Evolutionary conservation across 2,329 filamentous ascomycete genomes (phyloP).

Genomic region (Aspergillus proliferans): DNA sequence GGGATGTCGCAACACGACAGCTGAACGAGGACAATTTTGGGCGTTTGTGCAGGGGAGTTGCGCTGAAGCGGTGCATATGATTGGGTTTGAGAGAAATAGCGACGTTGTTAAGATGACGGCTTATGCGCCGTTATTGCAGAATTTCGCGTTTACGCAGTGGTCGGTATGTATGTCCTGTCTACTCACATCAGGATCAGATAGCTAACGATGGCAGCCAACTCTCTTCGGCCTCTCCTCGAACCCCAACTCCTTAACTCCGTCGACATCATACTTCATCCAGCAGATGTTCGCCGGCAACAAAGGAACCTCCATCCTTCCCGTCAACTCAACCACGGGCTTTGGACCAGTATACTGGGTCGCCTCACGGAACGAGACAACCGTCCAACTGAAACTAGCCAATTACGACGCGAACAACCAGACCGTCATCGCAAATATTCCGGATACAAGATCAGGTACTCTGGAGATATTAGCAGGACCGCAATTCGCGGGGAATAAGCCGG

Average conservation of each 20-base stretch:
- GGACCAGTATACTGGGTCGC: slow-evolving; percentile 32
- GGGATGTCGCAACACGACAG: slow-evolving; percentile 19
- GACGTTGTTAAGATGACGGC: slow-evolving; percentile 31
- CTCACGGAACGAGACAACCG: slow-evolving; percentile 14
- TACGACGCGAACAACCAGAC: slow-evolving; percentile 18
- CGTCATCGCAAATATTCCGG: slow-evolving; percentile 21
- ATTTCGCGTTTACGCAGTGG: slow-evolving; percentile 30
- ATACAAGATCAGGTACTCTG: slow-evolving; percentile 15
- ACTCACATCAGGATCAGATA: no score
- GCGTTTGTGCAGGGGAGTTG: slow-evolving; percentile 46
- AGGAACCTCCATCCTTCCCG: slow-evolving; percentile 24
- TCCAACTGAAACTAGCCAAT: slow-evolving; percentile 27
- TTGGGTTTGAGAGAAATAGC: slow-evolving; percentile 43
- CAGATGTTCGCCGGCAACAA: slow-evolving; percentile 30
- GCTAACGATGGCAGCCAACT: slow-evolving; percentile 19
- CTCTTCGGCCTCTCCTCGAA: slow-evolving; percentile 26
- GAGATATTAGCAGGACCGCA: slow-evolving; percentile 18
- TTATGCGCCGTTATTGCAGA: slow-evolving; percentile 33
- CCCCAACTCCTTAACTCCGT: slow-evolving; percentile 22
- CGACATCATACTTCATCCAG: slow-evolving; percentile 32
- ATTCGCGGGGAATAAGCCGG: slow-evolving; percentile 15
- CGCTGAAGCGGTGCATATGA: slow-evolving; percentile 58
- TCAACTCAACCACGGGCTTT: slow-evolving; percentile 20
- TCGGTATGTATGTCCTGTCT: slow-evolving; percentile 17
- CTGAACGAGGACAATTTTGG: slow-evolving; percentile 15